phyloP scores from a whole-genome alignment of 1,139 yeast species.

The Yamadazyma atmosphaerica region DNA sequence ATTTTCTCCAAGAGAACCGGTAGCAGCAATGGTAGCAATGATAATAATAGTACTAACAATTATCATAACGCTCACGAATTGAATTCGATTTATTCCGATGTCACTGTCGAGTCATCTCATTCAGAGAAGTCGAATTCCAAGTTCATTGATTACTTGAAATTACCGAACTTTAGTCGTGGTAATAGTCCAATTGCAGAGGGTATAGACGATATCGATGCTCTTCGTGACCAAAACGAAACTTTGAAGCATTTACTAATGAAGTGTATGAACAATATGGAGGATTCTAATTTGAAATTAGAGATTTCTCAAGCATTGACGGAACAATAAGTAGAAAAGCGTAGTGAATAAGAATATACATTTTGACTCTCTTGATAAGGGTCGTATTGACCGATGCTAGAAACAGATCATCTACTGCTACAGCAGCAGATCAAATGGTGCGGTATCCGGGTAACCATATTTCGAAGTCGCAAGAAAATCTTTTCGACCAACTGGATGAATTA shows the following conservation, averaged over 20 bases:
- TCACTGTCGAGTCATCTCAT: slow-evolving; percentile 12
- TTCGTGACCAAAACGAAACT: slow-evolving; percentile 7
- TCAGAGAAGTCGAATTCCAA: slow-evolving; percentile 17
- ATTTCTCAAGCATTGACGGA: slow-evolving; percentile 8
- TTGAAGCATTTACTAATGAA: slow-evolving; percentile 12
- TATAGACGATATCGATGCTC: slow-evolving; percentile 1
- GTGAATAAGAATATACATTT: neutral
- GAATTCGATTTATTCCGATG: slow-evolving; percentile 35
- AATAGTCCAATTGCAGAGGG: neutral
- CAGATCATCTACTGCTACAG: neutral
- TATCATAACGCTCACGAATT: too few species aligned
- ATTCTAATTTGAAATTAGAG: slow-evolving; percentile 14
- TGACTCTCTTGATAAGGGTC: too few species aligned
- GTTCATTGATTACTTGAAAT: slow-evolving; percentile 27
- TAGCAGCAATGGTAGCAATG: slow-evolving; percentile 1
- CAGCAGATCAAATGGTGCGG: neutral
- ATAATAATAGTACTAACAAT: slow-evolving; percentile 6
- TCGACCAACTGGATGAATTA: neutral
- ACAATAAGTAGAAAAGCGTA: neutral
- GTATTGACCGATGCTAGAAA: neutral
- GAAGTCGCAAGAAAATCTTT: slow-evolving; percentile 1
- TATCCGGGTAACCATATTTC: neutral
- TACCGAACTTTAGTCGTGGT: slow-evolving; percentile 15
- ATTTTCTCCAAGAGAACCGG: slow-evolving; percentile 23
- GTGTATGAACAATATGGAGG: slow-evolving; percentile 13